phyloP scores from a whole-genome alignment of 2,329 filamentous ascomycete genomes.

The Aspergillus bombycis region DNA sequence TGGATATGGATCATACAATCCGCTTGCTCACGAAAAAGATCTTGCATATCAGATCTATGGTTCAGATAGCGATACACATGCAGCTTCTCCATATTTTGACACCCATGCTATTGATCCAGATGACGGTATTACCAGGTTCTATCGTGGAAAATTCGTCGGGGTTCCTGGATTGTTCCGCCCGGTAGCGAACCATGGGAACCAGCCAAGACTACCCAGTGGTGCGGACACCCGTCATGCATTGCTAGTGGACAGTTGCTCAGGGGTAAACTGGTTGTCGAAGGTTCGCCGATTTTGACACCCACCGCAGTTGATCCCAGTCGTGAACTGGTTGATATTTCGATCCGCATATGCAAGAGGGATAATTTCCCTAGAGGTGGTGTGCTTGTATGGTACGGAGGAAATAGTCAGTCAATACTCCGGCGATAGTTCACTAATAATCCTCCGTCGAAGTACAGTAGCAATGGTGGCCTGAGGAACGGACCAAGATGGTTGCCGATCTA shows the following conservation, averaged over 20 bases:
- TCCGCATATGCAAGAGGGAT: not conserved
- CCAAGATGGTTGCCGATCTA: conserved; percentile 9
- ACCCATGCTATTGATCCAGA: not conserved
- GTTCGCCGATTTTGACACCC: not conserved
- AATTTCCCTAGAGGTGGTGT: not conserved
- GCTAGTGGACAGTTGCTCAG: not conserved
- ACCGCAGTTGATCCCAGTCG: not conserved
- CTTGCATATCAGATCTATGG: not conserved
- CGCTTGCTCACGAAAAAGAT: not conserved
- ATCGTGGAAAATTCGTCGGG: conserved; percentile 2
- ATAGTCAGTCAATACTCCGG: conserved; percentile 1
- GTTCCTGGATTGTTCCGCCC: conserved; percentile 10
- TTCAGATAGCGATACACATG: not conserved
- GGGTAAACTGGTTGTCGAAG: not conserved
- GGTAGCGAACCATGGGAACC: conserved; percentile 8
- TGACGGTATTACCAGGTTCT: not conserved
- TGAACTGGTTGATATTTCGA: not conserved
- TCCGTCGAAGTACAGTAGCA: not conserved
- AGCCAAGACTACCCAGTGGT: conserved; percentile 5
- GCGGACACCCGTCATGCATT: conserved; percentile 12
- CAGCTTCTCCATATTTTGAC: not conserved
- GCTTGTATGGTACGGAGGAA: not conserved
- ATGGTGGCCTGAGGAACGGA: conserved; percentile 6
- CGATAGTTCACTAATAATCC: conserved; percentile 1
- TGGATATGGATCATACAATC: not conserved